Evolutionary conservation across 305 asterid species (phyloP), one percentile per base, ranked within the genome.

Genomic region (Rubia peregrina): DNA sequence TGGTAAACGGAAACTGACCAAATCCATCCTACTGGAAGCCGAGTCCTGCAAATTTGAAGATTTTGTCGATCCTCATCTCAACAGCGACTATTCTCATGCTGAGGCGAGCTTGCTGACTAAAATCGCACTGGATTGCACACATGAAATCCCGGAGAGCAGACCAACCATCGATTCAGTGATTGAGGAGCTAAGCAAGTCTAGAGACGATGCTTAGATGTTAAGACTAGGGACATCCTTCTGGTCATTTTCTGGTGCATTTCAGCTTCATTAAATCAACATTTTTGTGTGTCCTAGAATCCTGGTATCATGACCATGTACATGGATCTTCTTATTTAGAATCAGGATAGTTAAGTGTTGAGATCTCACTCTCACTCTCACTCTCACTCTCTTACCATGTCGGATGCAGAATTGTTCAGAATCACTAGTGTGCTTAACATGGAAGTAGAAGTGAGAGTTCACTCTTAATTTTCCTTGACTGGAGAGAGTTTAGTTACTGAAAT

Each of bases 101-200:
- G 95, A 90, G 77, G 97, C 94, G 2, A 75, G 78, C 60, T 79
- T 64, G 73, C 74, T 94, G 66, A 75, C 89, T 0, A 85, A 77
- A 73, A 74, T 90, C 44, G 97, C 97, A 0, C 66, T 85, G 72
- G 80, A 76, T 61, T 94, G 99, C 81, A 91, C 96, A 1, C 41
- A 78, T 60, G 98, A 94, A 70, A 38, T 53, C 48, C 98, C 98
- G 0, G 90, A 81, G 7, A 69, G 41, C 62, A 88, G 99, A 74
- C 97, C 96, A 7, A 78, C 77, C 63, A 90, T 91, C 79, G 90
- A 59, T 33, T 74, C 66, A 0, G 89, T 93, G 5, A 85, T 84
- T 53, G 83, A 72, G 68, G 90, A 83, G 67, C 77, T 92, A 41
- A 74, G 67, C 74, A 78, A 42, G 60, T 61, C 67, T 0, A 67